Evolutionary conservation across 176 grass and related monocot genomes (phyloP).

Genomic region (Juncus effusus): DNA sequence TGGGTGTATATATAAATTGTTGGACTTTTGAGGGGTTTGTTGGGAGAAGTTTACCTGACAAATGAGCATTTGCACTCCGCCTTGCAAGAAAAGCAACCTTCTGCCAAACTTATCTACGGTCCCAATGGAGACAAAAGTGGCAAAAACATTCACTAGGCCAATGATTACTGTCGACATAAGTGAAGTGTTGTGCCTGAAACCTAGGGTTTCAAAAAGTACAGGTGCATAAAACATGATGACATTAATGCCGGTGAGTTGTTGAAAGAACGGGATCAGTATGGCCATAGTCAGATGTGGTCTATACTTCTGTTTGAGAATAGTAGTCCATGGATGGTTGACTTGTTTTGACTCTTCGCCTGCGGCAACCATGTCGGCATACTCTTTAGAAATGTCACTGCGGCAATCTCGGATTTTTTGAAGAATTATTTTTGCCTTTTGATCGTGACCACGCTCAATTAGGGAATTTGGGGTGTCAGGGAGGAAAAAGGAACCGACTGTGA

Average conservation of each 20-base stretch:
- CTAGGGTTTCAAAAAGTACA: conserved; percentile 26
- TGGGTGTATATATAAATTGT: background rate
- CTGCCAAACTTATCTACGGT: conserved; percentile 17
- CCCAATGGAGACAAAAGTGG: conserved; percentile 25
- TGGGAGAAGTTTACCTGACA: conserved; percentile 18
- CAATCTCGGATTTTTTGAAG: conserved; percentile 24
- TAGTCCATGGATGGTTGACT: conserved; percentile 7
- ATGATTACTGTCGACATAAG: conserved; percentile 29
- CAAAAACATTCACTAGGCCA: conserved; percentile 19
- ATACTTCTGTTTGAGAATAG: conserved; percentile 23
- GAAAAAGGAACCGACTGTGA: conserved; percentile 17
- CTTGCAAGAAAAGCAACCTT: conserved; percentile 17
- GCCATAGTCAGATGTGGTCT: conserved; percentile 19
- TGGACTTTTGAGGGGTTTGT: background rate
- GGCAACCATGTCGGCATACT: conserved; percentile 13
- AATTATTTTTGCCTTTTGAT: conserved; percentile 13
- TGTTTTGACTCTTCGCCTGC: background rate
- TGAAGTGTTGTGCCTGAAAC: conserved; percentile 7
- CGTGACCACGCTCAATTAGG: conserved; percentile 22
- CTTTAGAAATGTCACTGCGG: conserved; percentile 2
- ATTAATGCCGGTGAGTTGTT: conserved; percentile 27
- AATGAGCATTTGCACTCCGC: conserved; percentile 23
- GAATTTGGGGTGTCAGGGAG: conserved; percentile 29
- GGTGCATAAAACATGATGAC: conserved; percentile 31
- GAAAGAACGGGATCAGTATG: conserved; percentile 26